These are phyloP conservation scores for Trametes meyenii DNA, from an alignment of 768 basidiomycete genomes.

Conservation along the genomic window DNA sequence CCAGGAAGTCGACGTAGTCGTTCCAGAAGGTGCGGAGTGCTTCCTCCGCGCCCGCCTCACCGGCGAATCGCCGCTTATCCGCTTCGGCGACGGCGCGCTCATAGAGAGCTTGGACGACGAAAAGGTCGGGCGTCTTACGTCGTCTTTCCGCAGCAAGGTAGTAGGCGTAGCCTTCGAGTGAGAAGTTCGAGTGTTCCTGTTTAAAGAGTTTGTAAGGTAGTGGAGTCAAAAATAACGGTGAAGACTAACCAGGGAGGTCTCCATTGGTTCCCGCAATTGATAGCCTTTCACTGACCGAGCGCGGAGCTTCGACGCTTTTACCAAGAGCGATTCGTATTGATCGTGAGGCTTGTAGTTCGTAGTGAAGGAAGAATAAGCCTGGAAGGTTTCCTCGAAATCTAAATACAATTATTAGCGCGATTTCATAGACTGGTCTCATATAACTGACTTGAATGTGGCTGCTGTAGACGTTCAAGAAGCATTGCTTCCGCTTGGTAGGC, in stretches of 20 bases:
- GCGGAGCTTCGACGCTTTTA: conserved; percentile 76
- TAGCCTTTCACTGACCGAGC: conserved; percentile 60
- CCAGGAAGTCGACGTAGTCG: conserved; percentile 71
- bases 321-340: conserved; percentile 78
- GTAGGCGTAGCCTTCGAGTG: conserved; percentile 62
- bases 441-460: conserved; percentile 73
- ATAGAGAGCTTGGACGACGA: conserved; percentile 59
- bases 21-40: conserved; percentile 70
- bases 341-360: conserved; percentile 71
- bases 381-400: conserved; percentile 83
- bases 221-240: background rate
- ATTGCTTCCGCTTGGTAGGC: conserved; percentile 57
- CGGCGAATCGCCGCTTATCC: conserved; percentile 56
- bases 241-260: conserved; percentile 57
- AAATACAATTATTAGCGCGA: background rate
- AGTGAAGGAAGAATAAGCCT: conserved; percentile 88
- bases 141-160: conserved; percentile 68
- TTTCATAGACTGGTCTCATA: background rate
- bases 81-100: conserved; percentile 80
- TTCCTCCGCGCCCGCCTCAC: conserved; percentile 59
- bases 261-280: conserved; percentile 64
- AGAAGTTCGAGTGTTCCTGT: conserved; percentile 34
- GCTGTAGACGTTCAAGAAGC: conserved; percentile 66
- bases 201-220: conserved; percentile 20
- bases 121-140: conserved; percentile 58